Base-by-base conservation (phyloP, 768 basidiomycete genomes). In the Infundibulicybe gibba region DNA sequence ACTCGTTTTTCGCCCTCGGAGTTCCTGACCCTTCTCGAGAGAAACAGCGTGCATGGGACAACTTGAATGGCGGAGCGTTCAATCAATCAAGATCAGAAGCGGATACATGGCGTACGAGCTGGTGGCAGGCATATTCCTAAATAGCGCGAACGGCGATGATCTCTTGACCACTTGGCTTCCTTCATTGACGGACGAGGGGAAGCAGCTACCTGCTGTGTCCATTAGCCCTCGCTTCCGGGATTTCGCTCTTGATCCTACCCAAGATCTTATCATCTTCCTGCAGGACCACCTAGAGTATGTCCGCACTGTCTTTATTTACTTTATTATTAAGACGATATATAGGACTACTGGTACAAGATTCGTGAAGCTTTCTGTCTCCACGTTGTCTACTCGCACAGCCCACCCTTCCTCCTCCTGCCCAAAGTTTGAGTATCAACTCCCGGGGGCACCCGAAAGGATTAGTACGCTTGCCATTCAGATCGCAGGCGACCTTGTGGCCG, bases 191-290 rank as follows among this genome's bases (percentile, higher is more conserved):
- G 41, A 47, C n/a, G 43, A 48, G 10, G 54, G 55, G 8, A 48
- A 54, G 14, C 44, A 60, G 1, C 15, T 60, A 12, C 53, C 54
- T 40, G 53, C 63, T 45, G 43, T 60, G 16, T 65, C 77, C 30
- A 34, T 81, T 0, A 70, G 67, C 1, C 39, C 79, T 6, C 47
- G 59, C 6, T 66, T 71, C 32, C 67, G 76, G 38, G 83, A 84
- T 54, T 81, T 84, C 49, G 80, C 79, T 0, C 75, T 84, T 15
- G 83, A 85, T 53, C 81, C 83, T 1, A 72, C 77, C 3, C 83
- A 85, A 57, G 80, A 85, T 51, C 54, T 85, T 39, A 63, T 83
- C 32, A 19, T 38, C 14, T 38, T 51, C 20, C 32, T 56, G 13
- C 54, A 60, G 44, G 56, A 56, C 19, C 57, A 58, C 21, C 57